Evolutionary conservation across 768 basidiomycete species (phyloP).

Genomic region (Hygrocybe punicea): DNA sequence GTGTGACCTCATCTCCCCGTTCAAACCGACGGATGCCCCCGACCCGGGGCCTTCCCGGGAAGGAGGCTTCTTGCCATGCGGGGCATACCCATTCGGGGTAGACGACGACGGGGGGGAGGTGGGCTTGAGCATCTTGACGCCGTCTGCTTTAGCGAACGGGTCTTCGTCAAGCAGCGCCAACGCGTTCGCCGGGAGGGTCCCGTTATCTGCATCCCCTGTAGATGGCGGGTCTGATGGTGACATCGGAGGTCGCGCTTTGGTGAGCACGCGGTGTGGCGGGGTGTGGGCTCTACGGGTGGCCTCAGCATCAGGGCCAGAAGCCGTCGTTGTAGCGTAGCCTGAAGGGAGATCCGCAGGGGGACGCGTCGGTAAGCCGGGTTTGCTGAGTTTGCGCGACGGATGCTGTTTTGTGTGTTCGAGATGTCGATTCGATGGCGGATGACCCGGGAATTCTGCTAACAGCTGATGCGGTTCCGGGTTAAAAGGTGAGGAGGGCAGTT

Average conservation of each 20-base stretch:
- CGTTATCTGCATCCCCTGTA: background rate
- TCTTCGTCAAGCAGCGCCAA: slow-evolving; percentile 24
- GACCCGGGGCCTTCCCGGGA: too few species aligned
- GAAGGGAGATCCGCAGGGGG: background rate
- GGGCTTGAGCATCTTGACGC: slow-evolving; percentile 44
- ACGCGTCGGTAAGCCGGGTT: background rate
- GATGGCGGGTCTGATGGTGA: background rate
- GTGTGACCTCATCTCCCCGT: too few species aligned
- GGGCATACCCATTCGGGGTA: background rate
- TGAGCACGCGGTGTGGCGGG: slow-evolving; percentile 1
- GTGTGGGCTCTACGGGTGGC: slow-evolving; percentile 17
- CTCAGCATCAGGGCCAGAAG: background rate
- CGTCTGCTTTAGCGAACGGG: slow-evolving; percentile 55
- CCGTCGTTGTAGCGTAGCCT: background rate
- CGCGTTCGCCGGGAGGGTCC: background rate
- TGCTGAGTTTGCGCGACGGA: background rate
- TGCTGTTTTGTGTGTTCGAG: background rate
- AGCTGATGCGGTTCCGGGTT: background rate
- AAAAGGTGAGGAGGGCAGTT: background rate
- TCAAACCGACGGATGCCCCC: too few species aligned
- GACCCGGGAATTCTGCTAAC: background rate
- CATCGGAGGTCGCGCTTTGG: background rate
- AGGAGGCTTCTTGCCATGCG: background rate
- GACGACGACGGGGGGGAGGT: background rate
- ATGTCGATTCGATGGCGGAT: background rate